A percentile compares a stretch with the other conserved stretches of the same genome.
phyloP scores from a whole-genome alignment of 306 rosid genomes.

The Cicer bijugum region DNA sequence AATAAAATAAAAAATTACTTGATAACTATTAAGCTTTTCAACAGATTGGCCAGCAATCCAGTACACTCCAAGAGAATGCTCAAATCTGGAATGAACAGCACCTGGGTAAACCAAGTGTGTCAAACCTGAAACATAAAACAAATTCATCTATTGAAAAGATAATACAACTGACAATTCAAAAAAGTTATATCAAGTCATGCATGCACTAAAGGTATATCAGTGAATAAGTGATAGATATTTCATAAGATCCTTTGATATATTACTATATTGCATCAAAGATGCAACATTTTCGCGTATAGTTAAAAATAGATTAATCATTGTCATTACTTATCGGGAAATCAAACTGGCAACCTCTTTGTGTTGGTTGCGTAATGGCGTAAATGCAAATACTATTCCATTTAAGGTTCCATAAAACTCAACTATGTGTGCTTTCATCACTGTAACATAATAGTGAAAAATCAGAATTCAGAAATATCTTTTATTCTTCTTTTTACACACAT shows the following conservation, averaged over 20 bases:
- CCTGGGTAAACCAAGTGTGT: constrained; percentile 88
- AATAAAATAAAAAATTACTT: constrained; percentile 56
- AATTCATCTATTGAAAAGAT: constrained; percentile 30
- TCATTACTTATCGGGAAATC: constrained; percentile 12
- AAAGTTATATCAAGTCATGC: constrained; percentile 23
- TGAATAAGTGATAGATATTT: constrained; percentile 18
- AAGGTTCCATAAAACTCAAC: constrained; percentile 32
- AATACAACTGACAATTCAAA: constrained; percentile 27
- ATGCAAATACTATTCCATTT: constrained; percentile 23
- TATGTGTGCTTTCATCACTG: constrained; percentile 15
- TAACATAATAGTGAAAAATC: constrained; percentile 13
- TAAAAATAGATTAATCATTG: constrained; percentile 13
- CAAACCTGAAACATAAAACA: constrained; percentile 65
- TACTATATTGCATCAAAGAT: constrained; percentile 13
- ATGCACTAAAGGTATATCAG: constrained; percentile 16
- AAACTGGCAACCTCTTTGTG: constrained; percentile 4
- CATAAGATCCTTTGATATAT: constrained; percentile 11
- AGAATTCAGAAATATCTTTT: constrained; percentile 11
- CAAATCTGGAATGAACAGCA: constrained; percentile 90
- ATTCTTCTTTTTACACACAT: background rate
- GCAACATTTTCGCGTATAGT: background rate
- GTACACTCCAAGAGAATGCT: constrained; percentile 96
- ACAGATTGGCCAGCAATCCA: constrained; percentile 86
- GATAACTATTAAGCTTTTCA: constrained; percentile 69
- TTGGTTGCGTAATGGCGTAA: constrained; percentile 4